Evolutionary conservation across 768 basidiomycete species (phyloP), one percentile per base, ranked within the genome.

Genomic region (Auricularia heimuer): DNA sequence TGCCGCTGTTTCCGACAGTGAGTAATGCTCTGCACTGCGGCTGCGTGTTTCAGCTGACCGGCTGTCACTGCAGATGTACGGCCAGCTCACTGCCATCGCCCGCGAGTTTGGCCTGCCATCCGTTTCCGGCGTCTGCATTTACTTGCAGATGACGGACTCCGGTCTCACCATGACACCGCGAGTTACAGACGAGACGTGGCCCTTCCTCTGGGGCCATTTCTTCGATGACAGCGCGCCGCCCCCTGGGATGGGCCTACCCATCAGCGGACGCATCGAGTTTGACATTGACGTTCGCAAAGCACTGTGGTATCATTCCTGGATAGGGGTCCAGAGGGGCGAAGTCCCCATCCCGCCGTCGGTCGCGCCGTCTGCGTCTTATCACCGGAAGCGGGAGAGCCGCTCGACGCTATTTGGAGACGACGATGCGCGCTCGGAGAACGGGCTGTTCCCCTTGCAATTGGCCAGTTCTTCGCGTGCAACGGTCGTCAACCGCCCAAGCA

Each of bases 51-150:
- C 44, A 21, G 63, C 44, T 56, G 56, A 51, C 65, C 8, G 39
- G 70, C 45, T 68, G 35, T 37, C 29, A 24, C 10, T 64, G 7
- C 63, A 93, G 92, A 83, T 92, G 79, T 85, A 84, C 70, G 84
- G 81, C 16, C 91, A 94, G 74, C 76, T 92, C 39, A 81, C 81
- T 35, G 88, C 89, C 10, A 91, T 94, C 66, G 89, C 90, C 3
- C 83, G 85, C 62, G 90, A 93, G 73, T 92, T 86, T 75, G 87
- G 84, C 70, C 89, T 92, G 68, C 91, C 91, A 0, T 89, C 87
- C 71, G 87, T 81, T 24, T 72, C 82, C 8, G 91, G 91, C 29
- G 71, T 93, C n/a, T 89, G 86, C 72, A 80, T 92, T n/a, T 93
- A 91, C 71, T 79, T 89, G 63, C 87, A 86, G 64, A 79, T 85